phyloP scores from a whole-genome alignment of 2,329 filamentous ascomycete genomes.

The Sporothrix mexicana region DNA sequence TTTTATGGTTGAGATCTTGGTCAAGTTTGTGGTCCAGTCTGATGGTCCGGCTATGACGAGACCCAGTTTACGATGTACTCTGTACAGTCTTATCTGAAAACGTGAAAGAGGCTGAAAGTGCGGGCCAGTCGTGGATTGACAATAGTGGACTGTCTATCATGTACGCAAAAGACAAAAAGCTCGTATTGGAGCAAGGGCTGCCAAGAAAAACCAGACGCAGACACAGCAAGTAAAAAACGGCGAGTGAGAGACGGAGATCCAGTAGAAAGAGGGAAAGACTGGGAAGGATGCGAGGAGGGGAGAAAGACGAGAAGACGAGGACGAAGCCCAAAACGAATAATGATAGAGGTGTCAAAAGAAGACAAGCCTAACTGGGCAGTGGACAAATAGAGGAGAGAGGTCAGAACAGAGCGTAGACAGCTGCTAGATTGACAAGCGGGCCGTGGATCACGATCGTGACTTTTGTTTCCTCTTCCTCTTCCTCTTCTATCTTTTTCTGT shows the following conservation, averaged over 20 bases:
- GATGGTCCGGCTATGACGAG: no score
- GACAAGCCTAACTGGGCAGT: conserved; percentile 2
- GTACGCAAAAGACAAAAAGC: not conserved
- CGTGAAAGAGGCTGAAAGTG: no score
- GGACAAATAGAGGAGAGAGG: not conserved
- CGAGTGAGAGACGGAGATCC: no score
- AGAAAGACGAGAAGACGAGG: not conserved
- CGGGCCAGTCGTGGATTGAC: no score
- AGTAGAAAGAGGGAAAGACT: not conserved
- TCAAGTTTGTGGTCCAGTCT: no score
- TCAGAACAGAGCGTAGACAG: not conserved
- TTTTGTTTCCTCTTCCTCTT: not conserved
- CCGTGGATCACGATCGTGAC: conserved; percentile 2
- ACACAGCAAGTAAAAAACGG: not conserved
- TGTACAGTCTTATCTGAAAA: no score
- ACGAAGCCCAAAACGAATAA: not conserved
- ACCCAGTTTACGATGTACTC: no score
- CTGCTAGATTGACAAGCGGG: conserved; percentile 4
- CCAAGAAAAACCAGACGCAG: conserved; percentile 15
- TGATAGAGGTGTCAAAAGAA: not conserved
- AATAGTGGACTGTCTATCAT: not conserved
- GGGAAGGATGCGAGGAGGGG: conserved; percentile 11
- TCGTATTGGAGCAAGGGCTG: conserved; percentile 17
- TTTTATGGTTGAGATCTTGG: no score
- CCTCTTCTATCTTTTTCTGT: not conserved